Base-by-base conservation (phyloP, 2,329 filamentous ascomycete species). In the Aspergillus piperis region DNA sequence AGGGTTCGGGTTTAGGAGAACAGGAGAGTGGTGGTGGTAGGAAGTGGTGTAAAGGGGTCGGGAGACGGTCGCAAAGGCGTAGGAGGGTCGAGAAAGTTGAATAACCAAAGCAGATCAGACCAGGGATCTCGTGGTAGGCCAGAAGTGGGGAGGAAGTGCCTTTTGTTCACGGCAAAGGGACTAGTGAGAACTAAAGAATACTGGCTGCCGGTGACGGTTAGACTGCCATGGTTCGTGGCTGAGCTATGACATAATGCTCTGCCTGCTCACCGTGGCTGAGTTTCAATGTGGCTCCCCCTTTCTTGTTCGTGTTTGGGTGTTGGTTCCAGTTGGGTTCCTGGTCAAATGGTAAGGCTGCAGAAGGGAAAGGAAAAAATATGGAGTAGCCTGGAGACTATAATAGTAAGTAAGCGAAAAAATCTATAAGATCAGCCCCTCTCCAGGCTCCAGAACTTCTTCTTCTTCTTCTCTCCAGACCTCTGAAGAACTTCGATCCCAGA, bases 181-280 rank as follows among this genome's bases (percentile, higher is more conserved):
- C 32, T 36, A 36, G 32, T 36, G 32, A 36, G 32, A 11, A 36
- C 32, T 36, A 36, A 44, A 44, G 41, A 44, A 19, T 44, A 44
- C 41, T 44, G 41, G 54, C 32, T 60, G 60, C 62, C 63, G 60
- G 61, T 66, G 65, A 66, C 64, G 62, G 62, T 65, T 66, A 64
- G 63, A 68, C 63, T 68, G 53, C 51, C 54, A 57, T 63, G 64
- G 57, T 58, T 63, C 61, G 64, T 68, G 66, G 67, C 66, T 68
- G 58, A 66, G 65, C 59, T 68, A 69, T 69, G 66, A 68, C 66
- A 69, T 69, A 66, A 64, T 56, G 56, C 11, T 27, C 25, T 32
- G 25, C 25, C 48, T 32, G 21, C 44, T 21, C 32, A 36, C 25
- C 57, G 58, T 65, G 62, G 62, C 62, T 64, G 57, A 64, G 57